These are phyloP conservation scores for Plasmodium inui DNA, from an alignment of 169 alveolate genomes.

Conservation along the genomic window DNA sequence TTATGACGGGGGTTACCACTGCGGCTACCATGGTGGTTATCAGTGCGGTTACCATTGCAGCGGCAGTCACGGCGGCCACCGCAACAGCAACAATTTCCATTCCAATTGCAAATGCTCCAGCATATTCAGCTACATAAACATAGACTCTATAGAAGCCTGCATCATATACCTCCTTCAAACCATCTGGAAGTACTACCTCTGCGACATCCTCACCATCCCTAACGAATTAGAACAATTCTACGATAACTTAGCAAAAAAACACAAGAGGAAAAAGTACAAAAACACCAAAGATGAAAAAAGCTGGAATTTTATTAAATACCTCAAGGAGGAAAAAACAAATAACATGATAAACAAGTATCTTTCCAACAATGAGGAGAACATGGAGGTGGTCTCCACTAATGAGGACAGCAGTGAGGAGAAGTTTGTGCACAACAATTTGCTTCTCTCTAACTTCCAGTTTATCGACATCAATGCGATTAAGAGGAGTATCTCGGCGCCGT, in stretches of 20 bases:
- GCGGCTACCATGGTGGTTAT: neutral
- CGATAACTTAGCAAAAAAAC: slow-evolving; percentile 36
- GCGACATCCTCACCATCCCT: slow-evolving; percentile 56
- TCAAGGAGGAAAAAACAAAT: slow-evolving; percentile 45
- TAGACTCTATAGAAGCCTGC: slow-evolving; percentile 39
- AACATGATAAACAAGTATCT: slow-evolving; percentile 23
- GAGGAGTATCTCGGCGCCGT: neutral
- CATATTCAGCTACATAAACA: slow-evolving; percentile 55
- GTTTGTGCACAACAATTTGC: slow-evolving; percentile 4
- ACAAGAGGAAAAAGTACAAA: slow-evolving; percentile 61
- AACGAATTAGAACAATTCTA: slow-evolving; percentile 64
- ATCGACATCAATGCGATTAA: slow-evolving; percentile 17
- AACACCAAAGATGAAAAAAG: slow-evolving; percentile 48
- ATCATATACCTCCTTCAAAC: slow-evolving; percentile 38
- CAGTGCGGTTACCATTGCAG: neutral
- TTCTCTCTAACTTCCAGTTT: slow-evolving; percentile 44
- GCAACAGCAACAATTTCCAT: neutral
- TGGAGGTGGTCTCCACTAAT: neutral
- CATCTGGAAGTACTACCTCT: slow-evolving; percentile 43
- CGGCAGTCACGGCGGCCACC: neutral
- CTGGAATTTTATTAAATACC: slow-evolving; percentile 49
- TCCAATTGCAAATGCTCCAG: slow-evolving; percentile 33
- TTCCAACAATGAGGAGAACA: slow-evolving; percentile 5
- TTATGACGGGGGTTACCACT: neutral
- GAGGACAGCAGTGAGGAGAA: slow-evolving; percentile 14